Conservation (phyloP, 768 basidiomycete genomes). For the Xanthoconium purpureum region DNA sequence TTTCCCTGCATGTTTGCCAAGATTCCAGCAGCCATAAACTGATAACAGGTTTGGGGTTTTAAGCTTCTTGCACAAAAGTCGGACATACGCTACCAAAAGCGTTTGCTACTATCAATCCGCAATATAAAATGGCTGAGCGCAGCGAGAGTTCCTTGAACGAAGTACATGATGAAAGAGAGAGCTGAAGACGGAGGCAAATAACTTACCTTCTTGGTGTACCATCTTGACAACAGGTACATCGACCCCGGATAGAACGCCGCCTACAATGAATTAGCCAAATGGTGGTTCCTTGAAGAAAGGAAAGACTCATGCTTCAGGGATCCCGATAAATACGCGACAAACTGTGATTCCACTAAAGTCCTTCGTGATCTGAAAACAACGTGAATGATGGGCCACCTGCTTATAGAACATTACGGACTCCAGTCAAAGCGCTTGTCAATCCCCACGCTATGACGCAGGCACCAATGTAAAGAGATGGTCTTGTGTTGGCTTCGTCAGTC, state of each 20-base stretch:
- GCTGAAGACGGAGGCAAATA: background rate
- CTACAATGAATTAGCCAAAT: slow-evolving; percentile 18
- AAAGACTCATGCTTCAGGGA: slow-evolving; percentile 46
- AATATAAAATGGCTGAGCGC: slow-evolving; percentile 58
- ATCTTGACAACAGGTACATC: slow-evolving; percentile 46
- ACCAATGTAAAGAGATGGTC: slow-evolving; percentile 63
- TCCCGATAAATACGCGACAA: slow-evolving; percentile 59
- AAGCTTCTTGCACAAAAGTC: background rate
- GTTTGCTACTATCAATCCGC: slow-evolving; percentile 59
- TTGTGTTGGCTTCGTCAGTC: slow-evolving; percentile 17
- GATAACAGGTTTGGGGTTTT: background rate
- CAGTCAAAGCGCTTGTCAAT: slow-evolving; percentile 58
- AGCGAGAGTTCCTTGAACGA: slow-evolving; percentile 56
- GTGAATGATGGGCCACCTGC: background rate
- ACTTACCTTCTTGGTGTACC: slow-evolving; percentile 46
- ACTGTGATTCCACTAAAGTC: slow-evolving; percentile 53
- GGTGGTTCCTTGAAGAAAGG: background rate
- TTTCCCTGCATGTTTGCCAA: slow-evolving; percentile 66
- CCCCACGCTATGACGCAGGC: slow-evolving; percentile 62
- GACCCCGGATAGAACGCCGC: slow-evolving; percentile 66
- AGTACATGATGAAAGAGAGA: background rate
- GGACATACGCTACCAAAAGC: slow-evolving; percentile 62
- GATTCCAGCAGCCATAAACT: slow-evolving; percentile 76
- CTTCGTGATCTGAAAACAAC: slow-evolving; percentile 43
- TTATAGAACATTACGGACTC: slow-evolving; percentile 35